Conservation (phyloP, 1,284 basidiomycete genomes). For the Leucoagaricus sp. region DNA sequence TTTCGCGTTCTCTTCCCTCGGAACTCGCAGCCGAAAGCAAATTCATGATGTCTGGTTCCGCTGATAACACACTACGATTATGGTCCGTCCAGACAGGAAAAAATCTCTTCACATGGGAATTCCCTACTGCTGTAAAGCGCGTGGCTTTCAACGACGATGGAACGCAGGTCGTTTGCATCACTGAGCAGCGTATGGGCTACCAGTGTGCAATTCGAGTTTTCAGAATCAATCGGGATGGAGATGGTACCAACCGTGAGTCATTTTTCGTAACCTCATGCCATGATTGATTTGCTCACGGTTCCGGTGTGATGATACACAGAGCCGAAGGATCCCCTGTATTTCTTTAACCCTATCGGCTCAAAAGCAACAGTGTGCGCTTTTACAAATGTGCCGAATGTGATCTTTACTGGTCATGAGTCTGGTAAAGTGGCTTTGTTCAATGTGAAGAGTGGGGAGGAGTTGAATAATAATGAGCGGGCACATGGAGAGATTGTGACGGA, state of each 20-base stretch:
- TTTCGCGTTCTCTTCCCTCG: neutral
- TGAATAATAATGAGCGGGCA: slow-evolving; percentile 79
- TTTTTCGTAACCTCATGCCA: neutral
- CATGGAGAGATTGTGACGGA: slow-evolving; percentile 89
- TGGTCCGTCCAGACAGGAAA: slow-evolving; percentile 93
- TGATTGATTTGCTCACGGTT: slow-evolving; percentile 12
- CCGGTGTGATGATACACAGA: slow-evolving; percentile 46
- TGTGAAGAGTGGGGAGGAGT: slow-evolving; percentile 85
- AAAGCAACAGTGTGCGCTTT: slow-evolving; percentile 97
- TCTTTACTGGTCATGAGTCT: slow-evolving; percentile 94
- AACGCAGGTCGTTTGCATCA: slow-evolving; percentile 86
- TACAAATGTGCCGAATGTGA: slow-evolving; percentile 75
- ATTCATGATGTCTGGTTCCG: slow-evolving; percentile 86
- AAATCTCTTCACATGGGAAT: slow-evolving; percentile 94
- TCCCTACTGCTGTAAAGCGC: slow-evolving; percentile 96
- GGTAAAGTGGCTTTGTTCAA: slow-evolving; percentile 94
- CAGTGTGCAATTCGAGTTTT: slow-evolving; percentile 90
- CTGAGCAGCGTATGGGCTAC: slow-evolving; percentile 95
- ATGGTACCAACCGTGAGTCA: slow-evolving; percentile 72
- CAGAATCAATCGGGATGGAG: slow-evolving; percentile 79
- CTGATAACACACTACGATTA: slow-evolving; percentile 90
- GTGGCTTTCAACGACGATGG: slow-evolving; percentile 92
- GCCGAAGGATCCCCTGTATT: slow-evolving; percentile 69
- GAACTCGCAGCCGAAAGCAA: slow-evolving; percentile 71
- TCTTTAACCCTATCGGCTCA: slow-evolving; percentile 89